Conservation (phyloP, 2,329 filamentous ascomycete species). For the Reticulascus tulasneorum region DNA sequence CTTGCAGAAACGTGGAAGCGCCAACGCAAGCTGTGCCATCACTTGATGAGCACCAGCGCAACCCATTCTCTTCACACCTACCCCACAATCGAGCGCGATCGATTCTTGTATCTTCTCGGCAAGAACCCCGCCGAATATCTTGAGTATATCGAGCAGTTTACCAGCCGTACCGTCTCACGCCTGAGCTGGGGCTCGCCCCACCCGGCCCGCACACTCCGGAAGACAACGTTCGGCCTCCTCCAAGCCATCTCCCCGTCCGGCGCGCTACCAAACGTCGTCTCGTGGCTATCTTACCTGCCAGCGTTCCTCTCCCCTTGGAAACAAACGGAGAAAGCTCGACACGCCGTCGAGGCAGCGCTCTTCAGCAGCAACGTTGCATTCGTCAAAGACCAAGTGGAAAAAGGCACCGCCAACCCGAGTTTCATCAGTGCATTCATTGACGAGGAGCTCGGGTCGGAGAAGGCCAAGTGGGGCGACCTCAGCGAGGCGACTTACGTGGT, state of each 20-base stretch:
- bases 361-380: constrained; percentile 32
- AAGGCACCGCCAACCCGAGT: constrained; percentile 31
- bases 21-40: constrained; percentile 41
- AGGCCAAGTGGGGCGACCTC: constrained; percentile 24
- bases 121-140: constrained; percentile 36
- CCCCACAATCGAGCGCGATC: constrained; percentile 40
- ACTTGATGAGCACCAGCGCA: constrained; percentile 35
- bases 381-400: constrained; percentile 27
- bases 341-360: constrained; percentile 33
- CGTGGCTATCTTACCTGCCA: constrained; percentile 35
- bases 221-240: constrained; percentile 42
- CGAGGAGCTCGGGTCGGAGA: constrained; percentile 21
- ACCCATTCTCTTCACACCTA: constrained; percentile 36
- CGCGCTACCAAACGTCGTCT: constrained; percentile 36
- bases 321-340: constrained; percentile 34
- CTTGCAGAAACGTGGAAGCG: constrained; percentile 46
- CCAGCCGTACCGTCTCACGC: constrained; percentile 39
- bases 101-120: constrained; percentile 38
- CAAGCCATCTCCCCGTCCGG: constrained; percentile 42
- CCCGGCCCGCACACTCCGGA: constrained; percentile 33
- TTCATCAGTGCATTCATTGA: constrained; percentile 39
- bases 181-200: constrained; percentile 42
- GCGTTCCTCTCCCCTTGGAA: constrained; percentile 39
- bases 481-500: constrained; percentile 40
- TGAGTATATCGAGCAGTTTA: constrained; percentile 44